Evolutionary conservation across 257 asterid genomes (phyloP).

Genomic region (Solanum neorickii): DNA sequence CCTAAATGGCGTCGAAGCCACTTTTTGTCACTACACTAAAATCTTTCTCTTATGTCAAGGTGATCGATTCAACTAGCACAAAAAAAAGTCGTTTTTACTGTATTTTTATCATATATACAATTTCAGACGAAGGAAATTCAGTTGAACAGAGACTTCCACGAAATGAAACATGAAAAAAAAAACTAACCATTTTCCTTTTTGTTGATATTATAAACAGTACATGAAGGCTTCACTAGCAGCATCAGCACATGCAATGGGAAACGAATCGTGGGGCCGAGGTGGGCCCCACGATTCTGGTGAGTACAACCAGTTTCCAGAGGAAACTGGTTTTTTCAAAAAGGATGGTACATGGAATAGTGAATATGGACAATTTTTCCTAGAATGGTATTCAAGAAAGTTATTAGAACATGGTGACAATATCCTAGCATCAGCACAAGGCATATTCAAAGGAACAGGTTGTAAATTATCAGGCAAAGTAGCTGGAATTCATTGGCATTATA

Average conservation of each 20-base stretch:
- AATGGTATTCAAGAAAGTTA: slow-evolving; percentile 71
- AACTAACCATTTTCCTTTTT: background rate
- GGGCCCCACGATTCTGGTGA: slow-evolving; percentile 87
- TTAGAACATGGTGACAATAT: slow-evolving; percentile 74
- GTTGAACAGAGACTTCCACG: background rate
- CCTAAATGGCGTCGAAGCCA: background rate
- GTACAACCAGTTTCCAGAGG: slow-evolving; percentile 72
- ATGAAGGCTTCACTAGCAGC: slow-evolving; percentile 90
- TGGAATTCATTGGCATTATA: slow-evolving; percentile 91
- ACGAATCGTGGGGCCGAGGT: slow-evolving; percentile 59
- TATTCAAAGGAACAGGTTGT: slow-evolving; percentile 62
- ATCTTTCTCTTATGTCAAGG: background rate
- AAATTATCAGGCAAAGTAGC: slow-evolving; percentile 85
- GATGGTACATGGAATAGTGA: slow-evolving; percentile 80
- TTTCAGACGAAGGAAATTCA: background rate
- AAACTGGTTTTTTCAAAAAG: slow-evolving; percentile 61
- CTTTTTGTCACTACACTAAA: background rate
- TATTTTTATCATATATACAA: background rate
- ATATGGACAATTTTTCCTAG: slow-evolving; percentile 69
- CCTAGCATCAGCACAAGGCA: slow-evolving; percentile 45
- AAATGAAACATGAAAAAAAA: background rate
- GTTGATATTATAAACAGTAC: slow-evolving; percentile 31
- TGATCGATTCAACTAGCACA: background rate
- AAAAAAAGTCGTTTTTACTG: background rate
- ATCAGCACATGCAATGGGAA: slow-evolving; percentile 51